Percentiles rank a stretch among this genome's conserved stretches.
phyloP scores from a whole-genome alignment of 2,329 filamentous ascomycete species.

The Lasiodiplodia sp. region DNA sequence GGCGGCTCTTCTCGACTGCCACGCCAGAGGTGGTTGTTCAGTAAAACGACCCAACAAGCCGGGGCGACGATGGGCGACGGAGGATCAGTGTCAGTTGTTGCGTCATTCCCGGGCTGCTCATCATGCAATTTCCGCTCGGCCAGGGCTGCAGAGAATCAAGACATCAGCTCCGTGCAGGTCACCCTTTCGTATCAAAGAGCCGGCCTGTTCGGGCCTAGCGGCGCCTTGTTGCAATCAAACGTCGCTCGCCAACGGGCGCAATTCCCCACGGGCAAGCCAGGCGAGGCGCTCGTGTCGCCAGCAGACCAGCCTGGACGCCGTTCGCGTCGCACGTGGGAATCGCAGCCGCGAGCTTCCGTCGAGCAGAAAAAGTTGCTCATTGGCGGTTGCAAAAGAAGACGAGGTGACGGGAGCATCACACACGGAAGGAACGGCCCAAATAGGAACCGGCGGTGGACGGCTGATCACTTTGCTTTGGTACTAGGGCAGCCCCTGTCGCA shows the following conservation, averaged over 20 bases:
- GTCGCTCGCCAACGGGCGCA: neutral
- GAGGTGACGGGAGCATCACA: neutral
- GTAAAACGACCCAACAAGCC: neutral
- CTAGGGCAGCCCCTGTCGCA: slow-evolving; percentile 16
- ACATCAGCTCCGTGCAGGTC: slow-evolving; percentile 7
- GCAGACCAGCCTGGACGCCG: slow-evolving; percentile 7
- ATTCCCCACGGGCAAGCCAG: slow-evolving; percentile 14
- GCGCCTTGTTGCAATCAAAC: slow-evolving; percentile 15
- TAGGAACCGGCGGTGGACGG: slow-evolving; percentile 6
- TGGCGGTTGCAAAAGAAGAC: neutral
- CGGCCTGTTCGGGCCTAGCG: slow-evolving; percentile 14
- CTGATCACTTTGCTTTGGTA: neutral
- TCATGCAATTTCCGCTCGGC: slow-evolving; percentile 5
- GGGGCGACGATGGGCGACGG: neutral
- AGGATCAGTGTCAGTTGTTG: neutral
- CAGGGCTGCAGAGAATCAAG: slow-evolving; percentile 10
- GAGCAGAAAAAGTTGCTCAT: neutral
- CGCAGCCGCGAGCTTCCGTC: slow-evolving; percentile 15
- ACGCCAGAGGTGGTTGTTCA: neutral
- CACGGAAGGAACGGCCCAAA: neutral
- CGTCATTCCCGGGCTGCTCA: slow-evolving; percentile 2
- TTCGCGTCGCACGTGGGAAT: slow-evolving; percentile 18
- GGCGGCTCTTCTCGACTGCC: neutral
- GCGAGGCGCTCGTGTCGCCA: slow-evolving; percentile 19
- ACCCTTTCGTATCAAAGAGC: slow-evolving; percentile 21